Conservation (phyloP, 768 basidiomycete species). For the Postia placenta region DNA sequence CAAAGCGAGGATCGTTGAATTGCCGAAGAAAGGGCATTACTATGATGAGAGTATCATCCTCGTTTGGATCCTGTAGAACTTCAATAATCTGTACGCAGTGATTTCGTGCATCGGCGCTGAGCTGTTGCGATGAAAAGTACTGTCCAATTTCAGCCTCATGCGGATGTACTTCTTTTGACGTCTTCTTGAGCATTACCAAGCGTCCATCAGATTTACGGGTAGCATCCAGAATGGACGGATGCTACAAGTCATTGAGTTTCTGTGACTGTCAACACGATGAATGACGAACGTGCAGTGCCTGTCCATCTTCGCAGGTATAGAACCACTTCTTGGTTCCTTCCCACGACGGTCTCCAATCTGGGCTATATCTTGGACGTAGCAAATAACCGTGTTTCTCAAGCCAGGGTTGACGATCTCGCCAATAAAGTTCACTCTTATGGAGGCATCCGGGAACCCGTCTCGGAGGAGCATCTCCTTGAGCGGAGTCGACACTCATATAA, state of each 20-base stretch:
- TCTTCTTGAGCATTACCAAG: constrained; percentile 16
- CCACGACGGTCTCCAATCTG: constrained; percentile 9
- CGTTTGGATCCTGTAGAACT: constrained; percentile 10
- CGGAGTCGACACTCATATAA: no score
- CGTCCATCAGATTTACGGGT: constrained; percentile 10
- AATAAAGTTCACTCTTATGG: constrained; percentile 12
- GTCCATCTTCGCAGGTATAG: constrained; percentile 3
- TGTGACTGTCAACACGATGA: no score
- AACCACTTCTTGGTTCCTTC: not conserved
- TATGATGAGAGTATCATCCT: constrained; percentile 9
- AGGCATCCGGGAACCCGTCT: constrained; percentile 20
- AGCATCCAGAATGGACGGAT: constrained; percentile 11
- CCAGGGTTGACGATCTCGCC: constrained; percentile 10
- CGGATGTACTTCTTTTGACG: constrained; percentile 1
- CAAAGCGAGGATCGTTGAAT: constrained; percentile 18
- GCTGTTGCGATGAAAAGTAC: constrained; percentile 6
- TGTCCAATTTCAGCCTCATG: constrained; percentile 10
- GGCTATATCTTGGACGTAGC: constrained; percentile 15
- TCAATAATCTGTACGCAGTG: constrained; percentile 19
- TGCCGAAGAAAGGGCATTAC: constrained; percentile 18
- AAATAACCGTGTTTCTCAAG: constrained; percentile 11
- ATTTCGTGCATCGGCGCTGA: constrained; percentile 14
- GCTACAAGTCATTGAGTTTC: no score
- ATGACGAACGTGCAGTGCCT: not conserved
- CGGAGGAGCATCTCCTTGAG: no score